Percentiles rank a stretch among this genome's conserved stretches.
These are phyloP conservation scores for Phtheirospermum japonicum DNA, from an alignment of 257 asterid species.

Conservation along the genomic window DNA sequence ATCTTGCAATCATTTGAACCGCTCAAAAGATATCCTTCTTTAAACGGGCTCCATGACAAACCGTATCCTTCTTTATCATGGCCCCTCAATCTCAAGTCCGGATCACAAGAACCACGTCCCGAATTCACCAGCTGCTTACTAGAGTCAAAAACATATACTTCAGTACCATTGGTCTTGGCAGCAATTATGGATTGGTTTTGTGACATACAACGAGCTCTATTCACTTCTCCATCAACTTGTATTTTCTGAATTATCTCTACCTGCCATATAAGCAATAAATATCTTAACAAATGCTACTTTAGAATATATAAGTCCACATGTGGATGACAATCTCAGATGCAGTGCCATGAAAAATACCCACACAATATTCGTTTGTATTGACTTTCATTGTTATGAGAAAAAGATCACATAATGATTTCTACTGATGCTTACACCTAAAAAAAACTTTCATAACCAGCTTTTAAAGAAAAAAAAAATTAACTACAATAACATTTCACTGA, in stretches of 20 bases:
- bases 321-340: too few species aligned
- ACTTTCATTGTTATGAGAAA: too few species aligned
- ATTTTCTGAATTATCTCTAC: conserved; percentile 77
- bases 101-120: conserved; percentile 47
- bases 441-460: too few species aligned
- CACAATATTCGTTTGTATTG: too few species aligned
- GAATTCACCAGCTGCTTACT: conserved; percentile 45
- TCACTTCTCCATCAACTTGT: conserved; percentile 89
- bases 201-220: conserved; percentile 79
- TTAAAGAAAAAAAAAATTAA: too few species aligned
- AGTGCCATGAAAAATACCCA: too few species aligned
- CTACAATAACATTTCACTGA: neutral
- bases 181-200: conserved; percentile 75
- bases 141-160: conserved; percentile 72
- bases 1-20: conserved; percentile 84
- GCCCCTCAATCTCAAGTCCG: conserved; percentile 79
- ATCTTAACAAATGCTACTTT: neutral
- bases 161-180: conserved; percentile 73
- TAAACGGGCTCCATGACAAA: conserved; percentile 83
- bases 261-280: conserved; percentile 33
- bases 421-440: too few species aligned
- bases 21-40: conserved; percentile 78
- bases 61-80: conserved; percentile 96
- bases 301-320: neutral
- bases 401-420: too few species aligned